These are phyloP conservation scores for Beverwykella pulmonaria DNA, from an alignment of 495 filamentous ascomycete species.

Conservation along the genomic window DNA sequence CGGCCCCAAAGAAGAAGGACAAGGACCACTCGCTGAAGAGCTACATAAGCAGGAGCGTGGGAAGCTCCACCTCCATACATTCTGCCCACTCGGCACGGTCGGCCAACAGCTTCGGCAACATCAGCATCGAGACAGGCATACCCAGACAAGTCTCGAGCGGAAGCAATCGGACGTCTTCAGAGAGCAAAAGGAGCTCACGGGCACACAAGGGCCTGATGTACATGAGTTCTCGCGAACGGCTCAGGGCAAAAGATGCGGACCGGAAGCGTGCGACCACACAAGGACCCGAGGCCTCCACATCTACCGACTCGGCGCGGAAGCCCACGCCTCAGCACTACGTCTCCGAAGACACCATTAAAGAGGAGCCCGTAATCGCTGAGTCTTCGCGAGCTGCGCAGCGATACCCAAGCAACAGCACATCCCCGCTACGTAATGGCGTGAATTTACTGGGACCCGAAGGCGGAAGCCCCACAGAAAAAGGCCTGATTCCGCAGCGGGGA, in stretches of 20 bases:
- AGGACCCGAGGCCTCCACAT: slow-evolving; percentile 18
- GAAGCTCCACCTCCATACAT: slow-evolving; percentile 33
- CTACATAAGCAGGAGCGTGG: slow-evolving; percentile 36
- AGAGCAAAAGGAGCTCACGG: slow-evolving; percentile 33
- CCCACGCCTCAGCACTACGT: slow-evolving; percentile 29
- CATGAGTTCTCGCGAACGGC: slow-evolving; percentile 44
- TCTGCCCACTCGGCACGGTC: slow-evolving; percentile 29
- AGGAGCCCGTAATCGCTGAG: slow-evolving; percentile 36
- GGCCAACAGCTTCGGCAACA: slow-evolving; percentile 37
- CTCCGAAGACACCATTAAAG: slow-evolving; percentile 37
- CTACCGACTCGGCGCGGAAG: slow-evolving; percentile 8
- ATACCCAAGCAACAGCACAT: slow-evolving; percentile 16
- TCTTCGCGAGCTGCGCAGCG: slow-evolving; percentile 28
- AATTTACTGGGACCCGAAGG: slow-evolving; percentile 18
- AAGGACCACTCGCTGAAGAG: slow-evolving; percentile 39
- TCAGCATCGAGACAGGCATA: slow-evolving; percentile 36
- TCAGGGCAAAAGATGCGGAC: slow-evolving; percentile 39
- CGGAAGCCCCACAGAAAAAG: slow-evolving; percentile 25
- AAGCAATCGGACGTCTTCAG: slow-evolving; percentile 33
- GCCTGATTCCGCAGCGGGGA: slow-evolving; percentile 33
- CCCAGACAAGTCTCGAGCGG: slow-evolving; percentile 20
- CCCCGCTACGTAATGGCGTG: slow-evolving; percentile 30
- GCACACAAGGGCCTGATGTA: slow-evolving; percentile 40
- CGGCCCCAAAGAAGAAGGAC: slow-evolving; percentile 53
- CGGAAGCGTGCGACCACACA: slow-evolving; percentile 32